A percentile compares a stretch with the other conserved stretches of the same genome.
phyloP scores from a whole-genome alignment of 2,329 filamentous ascomycete genomes.

The Pseudogymnoascus verrucosus region DNA sequence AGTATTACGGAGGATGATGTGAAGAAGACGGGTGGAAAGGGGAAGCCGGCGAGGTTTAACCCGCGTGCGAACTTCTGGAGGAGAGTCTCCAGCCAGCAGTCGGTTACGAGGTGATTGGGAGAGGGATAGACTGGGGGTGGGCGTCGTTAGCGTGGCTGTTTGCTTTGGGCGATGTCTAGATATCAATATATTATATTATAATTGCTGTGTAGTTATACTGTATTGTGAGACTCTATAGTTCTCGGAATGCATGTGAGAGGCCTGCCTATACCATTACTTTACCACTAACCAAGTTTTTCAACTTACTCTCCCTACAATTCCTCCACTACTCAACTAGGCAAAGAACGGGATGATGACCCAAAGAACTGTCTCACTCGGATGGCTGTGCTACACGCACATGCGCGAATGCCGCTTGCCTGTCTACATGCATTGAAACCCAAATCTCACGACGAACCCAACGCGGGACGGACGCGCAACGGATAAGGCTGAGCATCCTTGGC shows the following conservation, averaged over 20 bases:
- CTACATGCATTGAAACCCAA: constrained; percentile 4
- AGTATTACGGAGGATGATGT: constrained; percentile 52
- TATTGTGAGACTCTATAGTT: background rate
- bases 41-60: constrained; percentile 55
- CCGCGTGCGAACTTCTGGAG: constrained; percentile 62
- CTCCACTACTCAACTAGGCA: background rate
- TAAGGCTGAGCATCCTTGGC: background rate
- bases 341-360: background rate
- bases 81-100: constrained; percentile 47
- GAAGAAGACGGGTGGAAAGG: constrained; percentile 50
- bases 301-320: background rate
- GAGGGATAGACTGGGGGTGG: background rate
- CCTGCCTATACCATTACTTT: no score
- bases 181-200: background rate
- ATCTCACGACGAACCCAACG: background rate
- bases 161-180: background rate
- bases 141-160: background rate
- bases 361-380: background rate
- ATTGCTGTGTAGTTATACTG: background rate
- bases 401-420: background rate
- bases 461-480: background rate
- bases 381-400: background rate
- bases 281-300: background rate
- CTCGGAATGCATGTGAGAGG: background rate
- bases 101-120: background rate